Conservation (phyloP, 495 filamentous ascomycete species). For the Penicillium diatomitis region DNA sequence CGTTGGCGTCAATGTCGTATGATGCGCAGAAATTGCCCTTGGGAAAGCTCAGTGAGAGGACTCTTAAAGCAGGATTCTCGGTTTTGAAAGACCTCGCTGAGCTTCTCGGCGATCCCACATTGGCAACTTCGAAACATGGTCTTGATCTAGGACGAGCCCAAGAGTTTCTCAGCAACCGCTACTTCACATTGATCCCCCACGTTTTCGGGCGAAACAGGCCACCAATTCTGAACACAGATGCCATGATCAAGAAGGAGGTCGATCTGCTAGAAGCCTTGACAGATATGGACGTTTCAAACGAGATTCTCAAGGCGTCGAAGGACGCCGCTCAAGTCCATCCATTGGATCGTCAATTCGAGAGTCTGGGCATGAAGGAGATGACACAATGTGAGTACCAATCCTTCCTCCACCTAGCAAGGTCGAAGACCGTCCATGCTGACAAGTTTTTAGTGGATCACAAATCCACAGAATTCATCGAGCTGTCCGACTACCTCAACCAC, state of each 20-base stretch:
- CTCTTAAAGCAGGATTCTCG: constrained; percentile 61
- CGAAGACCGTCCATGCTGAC: background rate
- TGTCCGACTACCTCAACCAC: constrained; percentile 56
- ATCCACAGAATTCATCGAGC: constrained; percentile 52
- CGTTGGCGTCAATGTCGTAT: constrained; percentile 63
- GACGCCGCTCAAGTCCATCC: constrained; percentile 44
- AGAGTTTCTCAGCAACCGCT: constrained; percentile 59
- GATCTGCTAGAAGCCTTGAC: constrained; percentile 66
- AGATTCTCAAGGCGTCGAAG: constrained; percentile 62
- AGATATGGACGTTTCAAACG: constrained; percentile 73
- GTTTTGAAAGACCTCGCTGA: constrained; percentile 63
- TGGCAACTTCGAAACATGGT: constrained; percentile 40
- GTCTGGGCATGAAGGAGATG: constrained; percentile 68
- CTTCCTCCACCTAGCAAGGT: background rate
- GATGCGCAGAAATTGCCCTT: constrained; percentile 70
- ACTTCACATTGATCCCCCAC: constrained; percentile 77
- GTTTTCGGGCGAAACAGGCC: constrained; percentile 66
- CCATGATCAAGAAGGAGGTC: constrained; percentile 60
- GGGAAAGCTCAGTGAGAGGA: constrained; percentile 72
- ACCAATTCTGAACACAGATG: constrained; percentile 46
- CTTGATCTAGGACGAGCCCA: constrained; percentile 29
- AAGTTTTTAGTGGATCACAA: constrained; percentile 36
- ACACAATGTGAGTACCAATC: constrained; percentile 33
- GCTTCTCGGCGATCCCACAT: constrained; percentile 42
- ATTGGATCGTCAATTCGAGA: constrained; percentile 61